Evolutionary conservation across 108 stramenopile genomes (phyloP).

Genomic region (Bacterosira constricta): DNA sequence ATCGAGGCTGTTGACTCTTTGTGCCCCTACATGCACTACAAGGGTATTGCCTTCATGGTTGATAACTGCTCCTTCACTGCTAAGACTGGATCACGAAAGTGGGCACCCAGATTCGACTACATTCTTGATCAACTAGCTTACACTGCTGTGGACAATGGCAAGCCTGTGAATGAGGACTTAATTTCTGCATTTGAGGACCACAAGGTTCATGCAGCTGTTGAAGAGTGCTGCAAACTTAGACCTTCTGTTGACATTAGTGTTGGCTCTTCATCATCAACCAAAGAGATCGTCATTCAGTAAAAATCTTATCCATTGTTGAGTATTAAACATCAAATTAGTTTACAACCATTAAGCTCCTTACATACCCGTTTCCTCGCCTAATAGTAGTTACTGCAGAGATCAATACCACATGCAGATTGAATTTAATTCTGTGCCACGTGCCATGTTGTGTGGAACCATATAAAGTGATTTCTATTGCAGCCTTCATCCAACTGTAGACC

Average conservation of each 20-base stretch:
- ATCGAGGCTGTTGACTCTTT: conserved; percentile 99
- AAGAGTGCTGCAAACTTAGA: conserved; percentile 95
- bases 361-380: too few relatives aligned
- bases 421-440: too few relatives aligned
- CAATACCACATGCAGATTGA: too few relatives aligned
- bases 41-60: conserved; percentile 98
- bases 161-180: conserved; percentile 81
- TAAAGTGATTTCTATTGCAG: too few relatives aligned
- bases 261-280: conserved; percentile 89
- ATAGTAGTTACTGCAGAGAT: too few relatives aligned
- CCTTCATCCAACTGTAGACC: too few relatives aligned
- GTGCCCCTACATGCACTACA: conserved; percentile 99
- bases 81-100: conserved; percentile 96
- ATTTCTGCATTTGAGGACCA: conserved; percentile 91
- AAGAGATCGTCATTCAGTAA: conserved; percentile 96
- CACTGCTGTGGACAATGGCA: conserved; percentile 95
- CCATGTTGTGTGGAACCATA: too few relatives aligned
- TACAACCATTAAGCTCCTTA: too few relatives aligned
- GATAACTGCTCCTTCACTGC: conserved; percentile 99
- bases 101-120: conserved; percentile 99
- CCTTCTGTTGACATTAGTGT: conserved; percentile 96
- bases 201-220: conserved; percentile 93
- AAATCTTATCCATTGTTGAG: too few relatives aligned
- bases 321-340: too few relatives aligned
- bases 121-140: conserved; percentile 98